Percentiles rank a stretch among this genome's conserved stretches.
Conservation (phyloP, 2,329 filamentous ascomycete species). For the Cercospora zeae-maydis region DNA sequence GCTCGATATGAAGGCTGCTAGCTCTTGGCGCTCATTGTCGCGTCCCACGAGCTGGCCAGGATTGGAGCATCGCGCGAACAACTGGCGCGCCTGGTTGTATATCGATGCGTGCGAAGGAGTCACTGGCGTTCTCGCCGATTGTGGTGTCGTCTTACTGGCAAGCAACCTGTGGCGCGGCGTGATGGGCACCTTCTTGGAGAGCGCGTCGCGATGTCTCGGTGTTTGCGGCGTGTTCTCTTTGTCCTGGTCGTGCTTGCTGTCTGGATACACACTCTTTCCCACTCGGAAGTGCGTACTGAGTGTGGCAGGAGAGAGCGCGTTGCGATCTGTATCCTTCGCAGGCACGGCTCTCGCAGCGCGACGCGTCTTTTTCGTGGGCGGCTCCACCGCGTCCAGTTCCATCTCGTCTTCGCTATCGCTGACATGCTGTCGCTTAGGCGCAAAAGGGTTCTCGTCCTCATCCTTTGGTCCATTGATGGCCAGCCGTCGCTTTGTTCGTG, state of each 20-base stretch:
- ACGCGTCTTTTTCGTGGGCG: slow-evolving; percentile 37
- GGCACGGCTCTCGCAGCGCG: slow-evolving; percentile 39
- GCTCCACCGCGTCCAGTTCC: slow-evolving; percentile 33
- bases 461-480: slow-evolving; percentile 55
- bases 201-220: slow-evolving; percentile 73
- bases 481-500: slow-evolving; percentile 44
- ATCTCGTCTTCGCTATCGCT: slow-evolving; percentile 45
- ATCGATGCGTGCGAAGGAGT: slow-evolving; percentile 69
- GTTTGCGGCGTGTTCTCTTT: slow-evolving; percentile 57
- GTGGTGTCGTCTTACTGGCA: slow-evolving; percentile 71
- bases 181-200: slow-evolving; percentile 63
- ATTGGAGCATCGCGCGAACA: slow-evolving; percentile 77
- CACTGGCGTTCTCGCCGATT: slow-evolving; percentile 71
- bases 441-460: slow-evolving; percentile 63
- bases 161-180: slow-evolving; percentile 84
- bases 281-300: slow-evolving; percentile 45
- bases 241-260: slow-evolving; percentile 35
- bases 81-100: slow-evolving; percentile 80
- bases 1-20: slow-evolving; percentile 65
- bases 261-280: slow-evolving; percentile 41
- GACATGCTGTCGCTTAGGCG: slow-evolving; percentile 40
- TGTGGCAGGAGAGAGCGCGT: slow-evolving; percentile 46
- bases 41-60: slow-evolving; percentile 74
- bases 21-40: slow-evolving; percentile 63
- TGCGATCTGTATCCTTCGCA: slow-evolving; percentile 48